Percentiles rank a stretch among this genome's conserved stretches.
phyloP scores from a whole-genome alignment of 805 yeast species.

The Lachancea dasiensis region DNA sequence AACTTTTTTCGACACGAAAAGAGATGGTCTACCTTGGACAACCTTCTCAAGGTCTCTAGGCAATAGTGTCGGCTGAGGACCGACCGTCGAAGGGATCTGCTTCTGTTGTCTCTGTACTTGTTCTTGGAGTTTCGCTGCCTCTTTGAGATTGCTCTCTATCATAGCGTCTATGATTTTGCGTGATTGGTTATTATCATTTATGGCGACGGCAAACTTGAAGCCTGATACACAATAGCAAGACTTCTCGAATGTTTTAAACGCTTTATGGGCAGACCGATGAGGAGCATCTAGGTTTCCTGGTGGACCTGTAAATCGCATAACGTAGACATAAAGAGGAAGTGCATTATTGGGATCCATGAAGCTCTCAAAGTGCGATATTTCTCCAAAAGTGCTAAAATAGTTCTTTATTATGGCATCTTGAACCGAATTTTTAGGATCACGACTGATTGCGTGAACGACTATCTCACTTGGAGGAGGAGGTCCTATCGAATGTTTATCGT shows the following conservation, averaged over 20 bases:
- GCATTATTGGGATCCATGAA: slow-evolving; percentile 70
- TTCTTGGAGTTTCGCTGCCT: slow-evolving; percentile 33
- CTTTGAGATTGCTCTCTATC: slow-evolving; percentile 36
- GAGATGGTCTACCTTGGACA: slow-evolving; percentile 52
- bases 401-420: slow-evolving; percentile 33
- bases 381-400: slow-evolving; percentile 58
- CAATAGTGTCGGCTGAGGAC: slow-evolving; percentile 25
- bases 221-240: slow-evolving; percentile 47
- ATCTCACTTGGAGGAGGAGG: slow-evolving; percentile 67
- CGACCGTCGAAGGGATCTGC: slow-evolving; percentile 7
- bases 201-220: slow-evolving; percentile 41
- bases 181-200: slow-evolving; percentile 42
- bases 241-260: slow-evolving; percentile 37
- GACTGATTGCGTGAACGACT: slow-evolving; percentile 51
- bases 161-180: slow-evolving; percentile 26
- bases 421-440: slow-evolving; percentile 11
- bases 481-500: slow-evolving; percentile 69
- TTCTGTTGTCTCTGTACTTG: slow-evolving; percentile 21
- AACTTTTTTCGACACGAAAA: slow-evolving; percentile 49
- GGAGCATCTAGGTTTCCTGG: slow-evolving; percentile 46
- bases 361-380: slow-evolving; percentile 50
- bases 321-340: slow-evolving; percentile 68
- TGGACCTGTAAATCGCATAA: slow-evolving; percentile 54
- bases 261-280: slow-evolving; percentile 41
- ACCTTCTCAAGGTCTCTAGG: slow-evolving; percentile 45